A percentile compares a stretch with the other conserved stretches of the same genome.
phyloP scores from a whole-genome alignment of 202 grass and related monocot genomes.

The Zoysia matrella region DNA sequence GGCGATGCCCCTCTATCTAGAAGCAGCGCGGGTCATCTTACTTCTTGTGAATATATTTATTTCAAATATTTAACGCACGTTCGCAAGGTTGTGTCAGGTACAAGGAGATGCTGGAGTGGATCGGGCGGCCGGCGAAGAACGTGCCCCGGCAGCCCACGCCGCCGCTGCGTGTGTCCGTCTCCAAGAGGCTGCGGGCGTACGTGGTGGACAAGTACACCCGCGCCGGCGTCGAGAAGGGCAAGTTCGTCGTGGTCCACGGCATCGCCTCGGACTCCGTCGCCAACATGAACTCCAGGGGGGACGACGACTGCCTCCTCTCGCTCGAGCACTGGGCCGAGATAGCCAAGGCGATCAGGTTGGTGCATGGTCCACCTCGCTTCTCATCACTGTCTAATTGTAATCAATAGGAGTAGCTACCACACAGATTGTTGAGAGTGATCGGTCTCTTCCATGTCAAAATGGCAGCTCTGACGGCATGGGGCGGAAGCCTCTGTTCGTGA shows the following conservation, averaged over 20 bases:
- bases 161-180: conserved; percentile 82
- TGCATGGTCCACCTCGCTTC: conserved; percentile 10
- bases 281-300: conserved; percentile 80
- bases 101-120: conserved; percentile 79
- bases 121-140: conserved; percentile 63
- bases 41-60: too few relatives aligned
- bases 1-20: too few relatives aligned
- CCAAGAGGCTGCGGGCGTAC: conserved; percentile 77
- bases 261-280: conserved; percentile 85
- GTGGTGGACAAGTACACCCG: conserved; percentile 73
- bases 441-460: neutral
- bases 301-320: conserved; percentile 77
- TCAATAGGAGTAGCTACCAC: too few relatives aligned
- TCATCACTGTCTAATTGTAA: neutral
- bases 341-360: conserved; percentile 69
- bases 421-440: neutral
- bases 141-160: conserved; percentile 63
- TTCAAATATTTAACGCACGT: too few relatives aligned
- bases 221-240: conserved; percentile 71
- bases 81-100: conserved; percentile 49
- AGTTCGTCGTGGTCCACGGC: conserved; percentile 83
- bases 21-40: too few relatives aligned
- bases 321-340: conserved; percentile 78
- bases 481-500: conserved; percentile 84
- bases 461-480: conserved; percentile 50